Conservation (phyloP, 2,329 filamentous ascomycete genomes). For the Chrysosphaeria jannelii region DNA sequence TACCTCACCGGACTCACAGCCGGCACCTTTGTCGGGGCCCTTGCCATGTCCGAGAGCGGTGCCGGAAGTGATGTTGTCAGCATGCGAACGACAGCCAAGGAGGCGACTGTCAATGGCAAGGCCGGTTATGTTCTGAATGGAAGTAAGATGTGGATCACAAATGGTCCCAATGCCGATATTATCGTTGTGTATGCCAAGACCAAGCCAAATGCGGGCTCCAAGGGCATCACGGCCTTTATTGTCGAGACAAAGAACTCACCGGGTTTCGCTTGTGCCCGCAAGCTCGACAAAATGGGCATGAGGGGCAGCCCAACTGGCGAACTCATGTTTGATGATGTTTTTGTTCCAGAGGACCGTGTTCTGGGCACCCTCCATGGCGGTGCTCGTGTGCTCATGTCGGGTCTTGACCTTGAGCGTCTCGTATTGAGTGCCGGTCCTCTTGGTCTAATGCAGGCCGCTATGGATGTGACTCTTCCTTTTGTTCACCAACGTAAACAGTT, state of each 20-base stretch:
- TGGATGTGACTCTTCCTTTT: constrained; percentile 70
- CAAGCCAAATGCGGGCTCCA: constrained; percentile 44
- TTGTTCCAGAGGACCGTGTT: constrained; percentile 57
- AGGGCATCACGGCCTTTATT: constrained; percentile 86
- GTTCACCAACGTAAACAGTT: constrained; percentile 78
- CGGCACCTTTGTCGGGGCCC: constrained; percentile 52
- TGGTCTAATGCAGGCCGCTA: constrained; percentile 74
- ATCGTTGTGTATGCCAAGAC: constrained; percentile 97
- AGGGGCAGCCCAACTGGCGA: constrained; percentile 89
- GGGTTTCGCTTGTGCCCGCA: constrained; percentile 66
- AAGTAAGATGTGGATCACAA: constrained; percentile 99
- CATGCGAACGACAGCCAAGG: constrained; percentile 66
- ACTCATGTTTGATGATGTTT: constrained; percentile 68
- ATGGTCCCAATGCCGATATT: constrained; percentile 76
- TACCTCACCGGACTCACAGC: constrained; percentile 58
- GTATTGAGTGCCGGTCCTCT: constrained; percentile 76
- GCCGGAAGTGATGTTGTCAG: constrained; percentile 82
- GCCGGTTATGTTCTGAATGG: constrained; percentile 55
- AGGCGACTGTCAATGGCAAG: constrained; percentile 48
- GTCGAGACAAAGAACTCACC: constrained; percentile 32
- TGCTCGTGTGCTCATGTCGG: constrained; percentile 82
- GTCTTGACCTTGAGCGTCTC: constrained; percentile 73
- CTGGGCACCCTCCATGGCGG: constrained; percentile 57
- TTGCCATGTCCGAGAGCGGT: constrained; percentile 86
- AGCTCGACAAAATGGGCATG: constrained; percentile 97